A percentile compares a stretch with the other conserved stretches of the same genome.
Evolutionary conservation across 1,139 yeast genomes (phyloP).

Genomic region (Taphrina deformans): DNA sequence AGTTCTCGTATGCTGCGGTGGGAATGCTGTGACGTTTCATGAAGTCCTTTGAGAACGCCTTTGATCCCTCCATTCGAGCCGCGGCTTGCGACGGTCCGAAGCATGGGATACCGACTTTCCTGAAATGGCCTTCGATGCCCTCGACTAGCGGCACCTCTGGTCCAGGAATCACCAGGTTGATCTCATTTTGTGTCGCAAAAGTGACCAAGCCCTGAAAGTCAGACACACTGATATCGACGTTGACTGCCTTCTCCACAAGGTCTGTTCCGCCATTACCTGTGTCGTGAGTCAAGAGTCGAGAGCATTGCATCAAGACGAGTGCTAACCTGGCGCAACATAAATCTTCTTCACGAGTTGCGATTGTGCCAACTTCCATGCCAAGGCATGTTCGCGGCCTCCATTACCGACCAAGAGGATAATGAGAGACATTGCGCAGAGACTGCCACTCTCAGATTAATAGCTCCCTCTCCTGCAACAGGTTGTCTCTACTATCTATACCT

Average conservation of each 20-base stretch:
- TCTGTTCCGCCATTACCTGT: conserved; percentile 77
- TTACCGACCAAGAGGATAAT: conserved; percentile 79
- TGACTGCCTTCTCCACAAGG: conserved; percentile 57
- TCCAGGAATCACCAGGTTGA: conserved; percentile 87
- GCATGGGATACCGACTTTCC: conserved; percentile 80
- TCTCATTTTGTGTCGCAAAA: conserved; percentile 67
- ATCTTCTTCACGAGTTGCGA: conserved; percentile 69
- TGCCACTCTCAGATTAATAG: background rate
- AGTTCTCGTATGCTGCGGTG: conserved; percentile 84
- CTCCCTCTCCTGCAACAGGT: background rate
- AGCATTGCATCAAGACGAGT: background rate
- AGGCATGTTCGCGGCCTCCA: conserved; percentile 99
- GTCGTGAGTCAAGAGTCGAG: background rate
- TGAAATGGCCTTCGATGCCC: conserved; percentile 74
- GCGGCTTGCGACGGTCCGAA: conserved; percentile 93
- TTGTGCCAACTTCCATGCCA: conserved; percentile 86
- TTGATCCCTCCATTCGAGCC: conserved; percentile 95
- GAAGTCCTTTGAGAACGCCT: conserved; percentile 88
- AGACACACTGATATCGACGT: conserved; percentile 64
- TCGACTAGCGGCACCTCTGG: conserved; percentile 99
- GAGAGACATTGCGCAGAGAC: conserved; percentile 23
- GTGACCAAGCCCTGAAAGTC: conserved; percentile 49
- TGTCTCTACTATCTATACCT: background rate
- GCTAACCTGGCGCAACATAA: conserved; percentile 83
- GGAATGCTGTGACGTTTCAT: conserved; percentile 92